Conservation (phyloP, 169 alveolate genomes). For the Ichthyophthirius multifiliis region DNA sequence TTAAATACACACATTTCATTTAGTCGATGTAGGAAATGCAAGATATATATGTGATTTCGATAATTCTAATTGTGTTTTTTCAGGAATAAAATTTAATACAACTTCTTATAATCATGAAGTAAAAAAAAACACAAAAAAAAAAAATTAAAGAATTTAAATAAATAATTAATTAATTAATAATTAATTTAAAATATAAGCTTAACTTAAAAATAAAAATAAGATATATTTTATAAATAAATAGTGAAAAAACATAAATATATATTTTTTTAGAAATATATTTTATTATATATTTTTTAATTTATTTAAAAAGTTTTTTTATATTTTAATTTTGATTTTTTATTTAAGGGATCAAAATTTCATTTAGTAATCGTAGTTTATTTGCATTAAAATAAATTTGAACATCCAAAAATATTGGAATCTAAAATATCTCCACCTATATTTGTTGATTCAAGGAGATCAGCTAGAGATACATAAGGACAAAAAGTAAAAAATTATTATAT, state of each 20-base stretch:
- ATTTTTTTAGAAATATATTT: no score
- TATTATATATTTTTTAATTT: no score
- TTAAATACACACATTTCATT: conserved; percentile 12
- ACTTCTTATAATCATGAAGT: conserved; percentile 60
- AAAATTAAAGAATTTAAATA: no score
- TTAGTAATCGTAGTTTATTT: conserved; percentile 42
- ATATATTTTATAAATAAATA: no score
- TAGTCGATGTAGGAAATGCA: conserved; percentile 50
- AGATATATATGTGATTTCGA: conserved; percentile 42
- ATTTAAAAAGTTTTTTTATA: no score
- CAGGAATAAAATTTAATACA: conserved; percentile 53
- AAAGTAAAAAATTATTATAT: conserved; percentile 3
- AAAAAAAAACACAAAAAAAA: no score
- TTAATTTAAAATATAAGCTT: no score
- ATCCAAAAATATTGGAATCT: conserved; percentile 38
- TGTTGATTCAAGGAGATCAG: conserved; percentile 51
- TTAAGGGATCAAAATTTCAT: conserved; percentile 34
- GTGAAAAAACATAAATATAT: no score
- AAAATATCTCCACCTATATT: conserved; percentile 58
- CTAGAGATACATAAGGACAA: conserved; percentile 26
- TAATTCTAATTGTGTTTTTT: conserved; percentile 42
- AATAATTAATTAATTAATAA: no score
- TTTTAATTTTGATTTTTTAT: background rate
- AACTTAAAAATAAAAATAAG: no score
- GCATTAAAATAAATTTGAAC: conserved; percentile 31